These are phyloP conservation scores for Starmera amethionina DNA, from an alignment of 805 yeast genomes.

Conservation along the genomic window DNA sequence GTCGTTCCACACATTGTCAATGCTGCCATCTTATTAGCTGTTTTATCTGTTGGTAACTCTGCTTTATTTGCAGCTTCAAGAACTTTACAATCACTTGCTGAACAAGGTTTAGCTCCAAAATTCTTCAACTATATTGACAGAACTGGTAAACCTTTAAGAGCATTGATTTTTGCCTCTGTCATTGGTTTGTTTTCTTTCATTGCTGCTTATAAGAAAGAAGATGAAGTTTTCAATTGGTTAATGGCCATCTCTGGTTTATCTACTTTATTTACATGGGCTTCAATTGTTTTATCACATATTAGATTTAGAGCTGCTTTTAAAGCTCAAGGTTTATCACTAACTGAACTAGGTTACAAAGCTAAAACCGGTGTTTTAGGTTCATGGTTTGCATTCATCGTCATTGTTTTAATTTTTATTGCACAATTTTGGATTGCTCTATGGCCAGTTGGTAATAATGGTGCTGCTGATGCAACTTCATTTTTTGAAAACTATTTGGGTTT, in stretches of 20 bases:
- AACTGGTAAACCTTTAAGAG: constrained; percentile 49
- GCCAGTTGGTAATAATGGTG: constrained; percentile 38
- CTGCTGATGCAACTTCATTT: constrained; percentile 31
- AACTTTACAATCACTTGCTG: constrained; percentile 57
- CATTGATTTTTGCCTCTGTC: constrained; percentile 39
- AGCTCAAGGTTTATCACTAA: constrained; percentile 40
- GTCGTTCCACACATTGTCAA: constrained; percentile 67
- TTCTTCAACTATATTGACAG: constrained; percentile 42
- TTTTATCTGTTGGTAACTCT: constrained; percentile 69
- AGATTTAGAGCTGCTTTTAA: constrained; percentile 50
- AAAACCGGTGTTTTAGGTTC: constrained; percentile 47
- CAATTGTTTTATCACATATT: constrained; percentile 46
- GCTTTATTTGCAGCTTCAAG: constrained; percentile 68
- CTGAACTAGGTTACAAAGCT: constrained; percentile 44
- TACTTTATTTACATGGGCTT: constrained; percentile 52
- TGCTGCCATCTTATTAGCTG: constrained; percentile 64
- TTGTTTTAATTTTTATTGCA: constrained; percentile 40
- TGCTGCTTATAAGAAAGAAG: constrained; percentile 52
- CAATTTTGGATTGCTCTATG: constrained; percentile 61
- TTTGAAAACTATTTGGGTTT: constrained; percentile 46
- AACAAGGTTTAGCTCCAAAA: constrained; percentile 60
- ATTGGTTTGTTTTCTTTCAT: constrained; percentile 57
- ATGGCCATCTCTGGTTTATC: constrained; percentile 53
- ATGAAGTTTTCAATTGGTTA: constrained; percentile 54
- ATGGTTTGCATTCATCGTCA: constrained; percentile 37